Base-by-base conservation (phyloP, 1,284 basidiomycete genomes). In the Mrakiaceae sp. region DNA sequence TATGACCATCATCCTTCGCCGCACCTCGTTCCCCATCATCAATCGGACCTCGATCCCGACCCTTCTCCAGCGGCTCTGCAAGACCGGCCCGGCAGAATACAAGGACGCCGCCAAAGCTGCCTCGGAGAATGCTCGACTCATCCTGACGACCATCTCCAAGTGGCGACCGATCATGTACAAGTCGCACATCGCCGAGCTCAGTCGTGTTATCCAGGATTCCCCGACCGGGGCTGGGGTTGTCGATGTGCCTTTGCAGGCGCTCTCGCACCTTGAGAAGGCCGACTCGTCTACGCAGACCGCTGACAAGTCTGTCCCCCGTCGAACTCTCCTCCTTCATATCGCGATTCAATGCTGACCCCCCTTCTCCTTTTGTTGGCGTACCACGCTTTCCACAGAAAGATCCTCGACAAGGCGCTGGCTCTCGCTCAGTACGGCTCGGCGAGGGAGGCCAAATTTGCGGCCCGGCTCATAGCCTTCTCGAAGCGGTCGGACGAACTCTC, bases 41-140 rank as follows among this genome's bases (percentile, higher is more conserved):
- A 96, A 96, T 72, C 84, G 87, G 58, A 90, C 91, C 0, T 88
- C 87, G 1, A 82, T 98, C 27, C 85, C 91, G 0, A 86, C 86
- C 0, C 81, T 98, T 5, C 70, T 81, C 60, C 75, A 85, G 70
- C 82, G 84, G 8, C 72, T 92, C 2, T 2, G 14, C 55, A n/a
- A 43, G 55, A 9, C 43, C 43, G 43, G n/a, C 55, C 43, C 43
- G n/a, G 53, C 39, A 9, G 52, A 16, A 8, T 16, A 48, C 27
- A 6, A 16, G 8, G 64, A 55, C n/a, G 66, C 48, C 11, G 69
- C 69, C 11, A 68, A 69, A 12, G 64, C 52, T 1, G 65, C 65
- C 3, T 68, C 69, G 0, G 63, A 67, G 2, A 70, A 72, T 3
- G 75, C 79, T 1, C 69, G 67, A 3, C 67, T 69, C 6, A 67